These are phyloP conservation scores for Fusarium subglutinans DNA, from an alignment of 2,329 filamentous ascomycete species.

Conservation along the genomic window DNA sequence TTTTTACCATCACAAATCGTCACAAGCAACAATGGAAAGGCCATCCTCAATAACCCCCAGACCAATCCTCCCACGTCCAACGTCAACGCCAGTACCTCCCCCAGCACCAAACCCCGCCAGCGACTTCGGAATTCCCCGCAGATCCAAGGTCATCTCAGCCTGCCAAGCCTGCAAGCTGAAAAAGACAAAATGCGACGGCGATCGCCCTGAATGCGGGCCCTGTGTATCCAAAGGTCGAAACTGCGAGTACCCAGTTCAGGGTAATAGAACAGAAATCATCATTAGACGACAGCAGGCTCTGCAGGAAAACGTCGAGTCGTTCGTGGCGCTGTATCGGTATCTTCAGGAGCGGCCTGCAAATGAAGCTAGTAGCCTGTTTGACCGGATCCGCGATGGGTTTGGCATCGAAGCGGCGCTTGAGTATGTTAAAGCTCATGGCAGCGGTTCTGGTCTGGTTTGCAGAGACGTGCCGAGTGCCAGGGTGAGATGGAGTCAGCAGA, in stretches of 20 bases:
- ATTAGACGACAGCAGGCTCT: neutral
- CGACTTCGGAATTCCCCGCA: neutral
- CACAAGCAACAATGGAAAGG: neutral
- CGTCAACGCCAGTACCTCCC: rapidly evolving
- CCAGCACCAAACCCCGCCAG: rapidly evolving
- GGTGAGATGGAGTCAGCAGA: neutral
- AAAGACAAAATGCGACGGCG: neutral
- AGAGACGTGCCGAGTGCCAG: rapidly evolving
- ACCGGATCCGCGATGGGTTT: neutral
- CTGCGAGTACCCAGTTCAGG: neutral
- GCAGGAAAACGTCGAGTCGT: neutral
- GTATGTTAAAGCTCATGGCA: rapidly evolving
- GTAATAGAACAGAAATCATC: rapidly evolving
- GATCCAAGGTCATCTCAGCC: neutral
- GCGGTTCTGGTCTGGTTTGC: rapidly evolving
- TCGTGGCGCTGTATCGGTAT: neutral
- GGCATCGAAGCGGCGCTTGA: neutral
- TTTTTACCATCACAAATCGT: too few species aligned
- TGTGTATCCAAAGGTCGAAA: rapidly evolving
- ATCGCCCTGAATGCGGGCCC: neutral
- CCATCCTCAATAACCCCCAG: neutral
- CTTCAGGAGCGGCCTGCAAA: neutral
- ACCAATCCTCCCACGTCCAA: neutral
- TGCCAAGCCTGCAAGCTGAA: neutral
- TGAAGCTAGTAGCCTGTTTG: neutral